phyloP scores from a whole-genome alignment of 805 yeast species.

The Kuraishia ogatae region DNA sequence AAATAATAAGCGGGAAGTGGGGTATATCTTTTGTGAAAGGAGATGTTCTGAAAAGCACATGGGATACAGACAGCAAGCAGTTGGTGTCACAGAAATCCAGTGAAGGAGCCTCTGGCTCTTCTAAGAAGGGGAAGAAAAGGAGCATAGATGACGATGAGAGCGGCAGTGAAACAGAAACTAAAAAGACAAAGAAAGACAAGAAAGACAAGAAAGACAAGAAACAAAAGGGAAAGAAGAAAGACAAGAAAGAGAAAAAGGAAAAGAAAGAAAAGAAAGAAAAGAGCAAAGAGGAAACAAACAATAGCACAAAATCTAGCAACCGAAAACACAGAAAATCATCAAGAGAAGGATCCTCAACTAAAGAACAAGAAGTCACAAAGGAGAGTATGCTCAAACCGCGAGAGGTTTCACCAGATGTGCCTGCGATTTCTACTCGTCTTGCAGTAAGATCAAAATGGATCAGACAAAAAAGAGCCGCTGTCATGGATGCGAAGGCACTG shows the following conservation, averaged over 20 bases:
- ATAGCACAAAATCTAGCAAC: constrained; percentile 18
- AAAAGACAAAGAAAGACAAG: constrained; percentile 17
- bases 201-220: constrained; percentile 20
- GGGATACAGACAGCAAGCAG: constrained; percentile 52
- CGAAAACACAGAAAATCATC: constrained; percentile 19
- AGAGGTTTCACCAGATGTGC: constrained; percentile 10
- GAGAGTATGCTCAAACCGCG: constrained; percentile 34
- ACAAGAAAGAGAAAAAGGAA: constrained; percentile 24
- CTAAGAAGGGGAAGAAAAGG: constrained; percentile 11
- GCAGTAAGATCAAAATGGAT: constrained; percentile 85
- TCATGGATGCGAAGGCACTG: constrained; percentile 79
- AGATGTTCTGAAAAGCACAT: constrained; percentile 72
- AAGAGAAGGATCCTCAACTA: constrained; percentile 16
- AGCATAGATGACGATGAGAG: constrained; percentile 17
- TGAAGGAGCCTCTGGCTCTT: constrained; percentile 10
- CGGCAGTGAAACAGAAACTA: constrained; percentile 16
- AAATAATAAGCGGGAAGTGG: constrained; percentile 76
- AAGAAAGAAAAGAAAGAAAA: constrained; percentile 17
- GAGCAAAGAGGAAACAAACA: constrained; percentile 17
- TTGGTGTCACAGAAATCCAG: constrained; percentile 9
- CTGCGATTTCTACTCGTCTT: constrained; percentile 41
- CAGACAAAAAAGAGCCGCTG: constrained; percentile 84
- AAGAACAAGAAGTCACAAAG: constrained; percentile 21
- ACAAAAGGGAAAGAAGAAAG: constrained; percentile 17
- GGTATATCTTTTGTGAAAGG: constrained; percentile 86